Conservation (phyloP, 140 eudicot species). For the Cichorium intybus region DNA sequence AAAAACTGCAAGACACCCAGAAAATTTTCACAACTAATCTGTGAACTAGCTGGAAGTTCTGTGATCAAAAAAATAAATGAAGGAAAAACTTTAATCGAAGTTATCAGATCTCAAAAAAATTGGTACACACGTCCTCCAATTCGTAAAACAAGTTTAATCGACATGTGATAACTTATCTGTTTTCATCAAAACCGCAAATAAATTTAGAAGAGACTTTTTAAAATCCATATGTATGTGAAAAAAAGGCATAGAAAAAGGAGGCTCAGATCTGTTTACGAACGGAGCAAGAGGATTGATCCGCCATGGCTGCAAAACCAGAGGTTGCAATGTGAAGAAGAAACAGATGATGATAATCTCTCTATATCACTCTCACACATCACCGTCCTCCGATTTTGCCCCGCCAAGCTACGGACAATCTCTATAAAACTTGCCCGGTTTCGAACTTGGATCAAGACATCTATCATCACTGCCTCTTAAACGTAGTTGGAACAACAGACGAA, state of each 20-base stretch:
- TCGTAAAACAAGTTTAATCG: too few relatives aligned
- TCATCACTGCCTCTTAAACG: constrained; percentile 13
- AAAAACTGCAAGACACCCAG: too few relatives aligned
- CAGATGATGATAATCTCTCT: neutral
- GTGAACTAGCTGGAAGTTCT: too few relatives aligned
- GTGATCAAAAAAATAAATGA: too few relatives aligned
- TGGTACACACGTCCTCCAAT: too few relatives aligned
- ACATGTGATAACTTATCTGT: too few relatives aligned
- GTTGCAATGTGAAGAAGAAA: constrained; percentile 11
- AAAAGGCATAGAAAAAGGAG: constrained; percentile 5
- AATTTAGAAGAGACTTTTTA: neutral
- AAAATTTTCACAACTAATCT: too few relatives aligned
- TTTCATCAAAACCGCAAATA: neutral
- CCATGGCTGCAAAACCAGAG: constrained; percentile 31
- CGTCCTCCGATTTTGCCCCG: constrained; percentile 14
- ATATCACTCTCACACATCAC: constrained; percentile 13
- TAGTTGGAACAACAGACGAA: neutral
- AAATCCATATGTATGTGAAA: neutral
- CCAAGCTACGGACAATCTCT: constrained; percentile 17
- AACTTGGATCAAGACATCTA: constrained; percentile 4
- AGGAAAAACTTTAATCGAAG: too few relatives aligned
- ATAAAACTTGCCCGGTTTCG: neutral
- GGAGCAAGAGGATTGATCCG: constrained; percentile 28
- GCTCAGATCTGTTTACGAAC: constrained; percentile 31
- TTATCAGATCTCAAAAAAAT: too few relatives aligned